phyloP scores from a whole-genome alignment of 169 alveolate genomes.

The Blepharisma undulans region DNA sequence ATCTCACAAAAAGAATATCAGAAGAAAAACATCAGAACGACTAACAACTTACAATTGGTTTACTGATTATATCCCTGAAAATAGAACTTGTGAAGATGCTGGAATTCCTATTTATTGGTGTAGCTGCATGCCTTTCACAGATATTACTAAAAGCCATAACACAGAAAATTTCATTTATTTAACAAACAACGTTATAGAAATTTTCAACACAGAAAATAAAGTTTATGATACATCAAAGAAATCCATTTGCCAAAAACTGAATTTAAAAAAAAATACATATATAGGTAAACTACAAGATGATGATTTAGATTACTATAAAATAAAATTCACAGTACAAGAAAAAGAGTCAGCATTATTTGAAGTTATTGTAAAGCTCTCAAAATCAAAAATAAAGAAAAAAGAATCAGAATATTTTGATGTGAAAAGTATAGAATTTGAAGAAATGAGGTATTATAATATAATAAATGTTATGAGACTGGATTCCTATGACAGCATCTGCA shows the following conservation, averaged over 20 bases:
- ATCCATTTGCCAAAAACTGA: background rate
- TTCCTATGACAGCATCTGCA: constrained; percentile 17
- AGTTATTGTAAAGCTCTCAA: background rate
- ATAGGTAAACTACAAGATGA: background rate
- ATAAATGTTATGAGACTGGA: constrained; percentile 24
- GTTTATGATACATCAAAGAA: background rate
- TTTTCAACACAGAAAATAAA: background rate
- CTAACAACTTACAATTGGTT: constrained; percentile 12
- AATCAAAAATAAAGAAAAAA: background rate
- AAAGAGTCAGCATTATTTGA: constrained; percentile 4
- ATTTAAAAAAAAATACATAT: background rate
- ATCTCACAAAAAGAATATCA: no score
- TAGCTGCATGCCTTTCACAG: constrained; percentile 15
- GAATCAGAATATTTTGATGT: background rate
- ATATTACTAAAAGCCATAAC: background rate
- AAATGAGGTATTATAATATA: background rate
- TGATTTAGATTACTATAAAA: background rate
- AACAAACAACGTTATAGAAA: background rate
- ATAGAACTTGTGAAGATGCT: constrained; percentile 38
- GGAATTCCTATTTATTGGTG: constrained; percentile 37
- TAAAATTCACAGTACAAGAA: background rate
- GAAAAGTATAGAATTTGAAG: background rate
- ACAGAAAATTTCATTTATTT: background rate
- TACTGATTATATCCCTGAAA: background rate
- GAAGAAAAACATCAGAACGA: constrained; percentile 3